phyloP scores from a whole-genome alignment of 208 protist genomes.

The Acanthamoeba quina region DNA sequence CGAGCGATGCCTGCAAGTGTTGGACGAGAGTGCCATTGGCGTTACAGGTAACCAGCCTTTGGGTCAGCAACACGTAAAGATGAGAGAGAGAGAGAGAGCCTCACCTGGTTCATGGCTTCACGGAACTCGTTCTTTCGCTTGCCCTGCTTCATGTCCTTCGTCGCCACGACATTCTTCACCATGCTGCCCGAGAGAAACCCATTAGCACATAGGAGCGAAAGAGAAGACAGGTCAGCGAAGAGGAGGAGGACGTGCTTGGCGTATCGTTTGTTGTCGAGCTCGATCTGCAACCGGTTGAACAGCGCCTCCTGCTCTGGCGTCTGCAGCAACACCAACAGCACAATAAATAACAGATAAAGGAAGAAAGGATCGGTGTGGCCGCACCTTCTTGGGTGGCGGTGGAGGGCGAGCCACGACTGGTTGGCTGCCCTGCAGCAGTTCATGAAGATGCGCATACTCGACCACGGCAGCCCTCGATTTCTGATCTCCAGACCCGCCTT shows the following conservation, averaged over 20 bases:
- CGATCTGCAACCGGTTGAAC: neutral
- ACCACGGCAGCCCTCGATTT: neutral
- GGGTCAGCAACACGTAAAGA: neutral
- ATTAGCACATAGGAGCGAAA: neutral
- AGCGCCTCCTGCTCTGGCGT: conserved; percentile 35
- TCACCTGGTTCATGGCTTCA: conserved; percentile 37
- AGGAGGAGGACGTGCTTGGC: neutral
- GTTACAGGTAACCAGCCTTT: neutral
- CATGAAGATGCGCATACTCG: conserved; percentile 12
- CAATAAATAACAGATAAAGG: neutral
- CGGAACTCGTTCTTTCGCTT: conserved; percentile 57
- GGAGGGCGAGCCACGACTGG: conserved; percentile 28
- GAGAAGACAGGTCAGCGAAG: neutral
- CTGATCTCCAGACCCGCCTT: neutral
- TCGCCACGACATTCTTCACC: conserved; percentile 52
- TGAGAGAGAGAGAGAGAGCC: neutral
- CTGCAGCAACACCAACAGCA: neutral
- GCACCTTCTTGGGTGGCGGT: conserved; percentile 16
- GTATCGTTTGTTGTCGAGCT: conserved; percentile 56
- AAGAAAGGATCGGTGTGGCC: neutral
- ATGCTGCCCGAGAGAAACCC: neutral
- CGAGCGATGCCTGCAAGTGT: neutral
- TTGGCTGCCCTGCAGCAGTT: conserved; percentile 43
- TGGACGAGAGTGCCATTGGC: neutral
- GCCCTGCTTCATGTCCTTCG: neutral